These are phyloP conservation scores for Hyaloperonospora arabidopsidis DNA, from an alignment of 352 stramenopile genomes.

Conservation along the genomic window DNA sequence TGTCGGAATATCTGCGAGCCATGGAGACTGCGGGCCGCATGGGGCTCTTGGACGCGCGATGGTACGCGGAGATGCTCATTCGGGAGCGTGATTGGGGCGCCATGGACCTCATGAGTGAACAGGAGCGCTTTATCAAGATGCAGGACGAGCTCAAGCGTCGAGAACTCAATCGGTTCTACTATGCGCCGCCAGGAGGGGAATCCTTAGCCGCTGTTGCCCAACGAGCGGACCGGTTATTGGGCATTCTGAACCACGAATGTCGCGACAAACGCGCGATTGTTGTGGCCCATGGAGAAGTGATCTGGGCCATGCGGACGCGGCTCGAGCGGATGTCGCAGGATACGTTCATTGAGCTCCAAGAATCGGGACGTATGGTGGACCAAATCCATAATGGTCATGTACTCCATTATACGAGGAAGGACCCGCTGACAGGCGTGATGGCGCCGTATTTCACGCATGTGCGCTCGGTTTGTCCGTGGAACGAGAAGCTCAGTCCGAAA, in stretches of 20 bases:
- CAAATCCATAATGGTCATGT: conserved; percentile 88
- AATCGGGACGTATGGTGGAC: conserved; percentile 80
- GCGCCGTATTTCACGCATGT: conserved; percentile 85
- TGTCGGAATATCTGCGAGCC: conserved; percentile 82
- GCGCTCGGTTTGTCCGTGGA: conserved; percentile 86
- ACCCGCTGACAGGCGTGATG: conserved; percentile 65
- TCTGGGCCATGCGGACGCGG: conserved; percentile 84
- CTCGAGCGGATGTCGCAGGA: conserved; percentile 85
- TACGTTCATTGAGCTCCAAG: conserved; percentile 79
- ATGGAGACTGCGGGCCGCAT: conserved; percentile 82
- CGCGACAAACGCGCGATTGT: conserved; percentile 74
- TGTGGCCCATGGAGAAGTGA: conserved; percentile 84
- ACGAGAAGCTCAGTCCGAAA: conserved; percentile 83
- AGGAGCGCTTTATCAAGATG: conserved; percentile 84
- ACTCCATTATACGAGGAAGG: conserved; percentile 75
- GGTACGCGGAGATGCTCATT: conserved; percentile 86
- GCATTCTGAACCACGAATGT: conserved; percentile 75
- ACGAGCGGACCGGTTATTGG: conserved; percentile 69
- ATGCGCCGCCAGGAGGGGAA: conserved; percentile 73
- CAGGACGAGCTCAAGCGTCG: conserved; percentile 77
- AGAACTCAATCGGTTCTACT: conserved; percentile 84
- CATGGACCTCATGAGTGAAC: conserved; percentile 87
- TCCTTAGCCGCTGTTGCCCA: conserved; percentile 76
- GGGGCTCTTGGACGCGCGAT: conserved; percentile 59
- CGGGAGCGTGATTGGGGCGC: conserved; percentile 84